These are phyloP conservation scores for Marasmius fiardii DNA, from an alignment of 1,284 basidiomycete species.

Conservation along the genomic window DNA sequence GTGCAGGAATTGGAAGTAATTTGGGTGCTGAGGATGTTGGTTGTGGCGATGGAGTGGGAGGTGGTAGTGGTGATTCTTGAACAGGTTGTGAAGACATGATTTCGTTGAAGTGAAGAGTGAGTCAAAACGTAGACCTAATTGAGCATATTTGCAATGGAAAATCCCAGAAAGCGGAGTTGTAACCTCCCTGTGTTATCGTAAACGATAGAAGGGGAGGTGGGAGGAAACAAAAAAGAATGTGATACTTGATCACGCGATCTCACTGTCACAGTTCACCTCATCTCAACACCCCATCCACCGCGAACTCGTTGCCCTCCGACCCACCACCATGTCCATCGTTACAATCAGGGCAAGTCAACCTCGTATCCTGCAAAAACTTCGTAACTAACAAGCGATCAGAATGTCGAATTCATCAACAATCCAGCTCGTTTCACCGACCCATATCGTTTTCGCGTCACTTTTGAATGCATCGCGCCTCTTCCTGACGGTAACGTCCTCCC, in stretches of 20 bases:
- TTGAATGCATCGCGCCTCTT: slow-evolving; percentile 93
- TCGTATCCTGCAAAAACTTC: background rate
- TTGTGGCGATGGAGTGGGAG: background rate
- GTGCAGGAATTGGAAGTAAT: background rate
- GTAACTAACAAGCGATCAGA: slow-evolving; percentile 35
- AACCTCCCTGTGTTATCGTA: too few species aligned
- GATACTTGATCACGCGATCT: too few species aligned
- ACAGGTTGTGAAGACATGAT: background rate
- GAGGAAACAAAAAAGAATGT: too few species aligned
- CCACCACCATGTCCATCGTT: slow-evolving; percentile 57
- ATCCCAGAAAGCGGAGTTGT: too few species aligned
- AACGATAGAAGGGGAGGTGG: too few species aligned
- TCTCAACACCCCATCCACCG: too few species aligned
- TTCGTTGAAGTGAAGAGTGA: background rate
- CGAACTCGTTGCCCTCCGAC: background rate
- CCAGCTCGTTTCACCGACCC: slow-evolving; percentile 89
- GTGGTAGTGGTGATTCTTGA: background rate
- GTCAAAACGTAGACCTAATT: background rate
- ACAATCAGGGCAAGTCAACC: slow-evolving; percentile 53
- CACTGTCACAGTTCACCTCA: too few species aligned
- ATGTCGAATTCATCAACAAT: slow-evolving; percentile 90
- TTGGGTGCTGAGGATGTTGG: background rate
- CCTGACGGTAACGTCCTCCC: slow-evolving; percentile 67
- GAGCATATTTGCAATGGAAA: too few species aligned
- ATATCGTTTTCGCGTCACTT: slow-evolving; percentile 95